Base-by-base conservation (phyloP, 1,284 basidiomycete genomes). In the Mycena citricolor region DNA sequence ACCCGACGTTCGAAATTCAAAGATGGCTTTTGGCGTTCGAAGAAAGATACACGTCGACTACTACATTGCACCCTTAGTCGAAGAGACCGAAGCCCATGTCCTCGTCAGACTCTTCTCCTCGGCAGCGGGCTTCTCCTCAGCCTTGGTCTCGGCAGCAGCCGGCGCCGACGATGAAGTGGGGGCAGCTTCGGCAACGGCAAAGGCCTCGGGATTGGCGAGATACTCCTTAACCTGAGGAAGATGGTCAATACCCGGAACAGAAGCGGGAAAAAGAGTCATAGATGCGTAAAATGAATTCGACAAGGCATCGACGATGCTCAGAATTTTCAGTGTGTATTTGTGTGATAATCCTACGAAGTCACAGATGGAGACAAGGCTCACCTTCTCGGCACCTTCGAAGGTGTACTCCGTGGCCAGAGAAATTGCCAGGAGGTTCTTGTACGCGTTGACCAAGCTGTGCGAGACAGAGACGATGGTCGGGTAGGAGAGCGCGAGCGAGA, bases 401-500 rank as follows among this genome's bases (percentile, higher is more conserved):
- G 85, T 83, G 82, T 93, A 95, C 44, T 99, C 95, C 57, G 95
- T 97, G 47, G 81, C 86, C 55, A 99, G 72, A 43, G 94, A 87
- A 62, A 99, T 70, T 46, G 91, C 88, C 56, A 99, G 73, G 56
- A 97, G 68, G 80, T 98, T 97, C 87, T 99, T 99, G 90, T 98
- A 99, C 39, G 91, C 81, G 78, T 98, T 97, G 80, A 99, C 92
- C 52, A 99, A 81, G 34, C 89, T 88, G 81, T 99, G 95, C 49
- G 81, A 73, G 58, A 98, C 85, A 47, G 94, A 97, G 57, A 88
- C 94, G 57, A 99, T 74, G 53, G 95, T 99, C 44, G 95, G 95
- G 81, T 95, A 95, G 71, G 92, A 85, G 67, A 95, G 77, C 22
- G 95, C 95, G 60, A 99, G 76, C 44, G 95, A 99, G 73, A 99